A percentile compares a stretch with the other conserved stretches of the same genome.
phyloP scores from a whole-genome alignment of 2,329 filamentous ascomycete genomes.

The Sporothrix protearum region DNA sequence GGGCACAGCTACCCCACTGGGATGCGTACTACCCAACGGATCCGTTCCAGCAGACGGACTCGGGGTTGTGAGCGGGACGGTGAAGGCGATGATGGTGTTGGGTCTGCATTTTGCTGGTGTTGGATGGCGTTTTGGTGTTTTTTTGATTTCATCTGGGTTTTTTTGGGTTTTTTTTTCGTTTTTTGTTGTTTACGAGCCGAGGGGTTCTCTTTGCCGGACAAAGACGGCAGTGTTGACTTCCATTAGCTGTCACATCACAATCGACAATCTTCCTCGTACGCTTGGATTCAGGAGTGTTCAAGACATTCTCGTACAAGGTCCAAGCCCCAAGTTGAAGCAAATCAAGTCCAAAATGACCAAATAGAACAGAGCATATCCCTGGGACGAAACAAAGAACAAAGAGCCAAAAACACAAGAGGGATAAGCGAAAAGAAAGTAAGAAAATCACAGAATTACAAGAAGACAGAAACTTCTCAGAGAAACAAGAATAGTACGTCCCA shows the following conservation, averaged over 20 bases:
- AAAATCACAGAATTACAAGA: neutral
- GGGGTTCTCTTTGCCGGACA: neutral
- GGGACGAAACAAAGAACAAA: neutral
- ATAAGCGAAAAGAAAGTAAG: neutral
- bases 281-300: neutral
- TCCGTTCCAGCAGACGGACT: slow-evolving; percentile 26
- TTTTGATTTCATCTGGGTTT: neutral
- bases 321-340: neutral
- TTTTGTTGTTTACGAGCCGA: too few relatives aligned
- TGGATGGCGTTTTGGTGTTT: neutral
- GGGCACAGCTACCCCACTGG: slow-evolving; percentile 19
- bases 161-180: neutral
- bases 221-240: neutral
- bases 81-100: neutral
- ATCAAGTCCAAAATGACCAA: neutral
- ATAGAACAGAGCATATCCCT: neutral
- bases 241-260: too few relatives aligned
- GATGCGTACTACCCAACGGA: slow-evolving; percentile 23
- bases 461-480: neutral
- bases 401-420: neutral
- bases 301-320: neutral
- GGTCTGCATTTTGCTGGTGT: neutral
- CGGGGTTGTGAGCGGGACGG: slow-evolving; percentile 14
- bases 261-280: too few relatives aligned
- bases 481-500: neutral